Base-by-base conservation (phyloP, 2,329 filamentous ascomycete species). In the Penicillium sp. region DNA sequence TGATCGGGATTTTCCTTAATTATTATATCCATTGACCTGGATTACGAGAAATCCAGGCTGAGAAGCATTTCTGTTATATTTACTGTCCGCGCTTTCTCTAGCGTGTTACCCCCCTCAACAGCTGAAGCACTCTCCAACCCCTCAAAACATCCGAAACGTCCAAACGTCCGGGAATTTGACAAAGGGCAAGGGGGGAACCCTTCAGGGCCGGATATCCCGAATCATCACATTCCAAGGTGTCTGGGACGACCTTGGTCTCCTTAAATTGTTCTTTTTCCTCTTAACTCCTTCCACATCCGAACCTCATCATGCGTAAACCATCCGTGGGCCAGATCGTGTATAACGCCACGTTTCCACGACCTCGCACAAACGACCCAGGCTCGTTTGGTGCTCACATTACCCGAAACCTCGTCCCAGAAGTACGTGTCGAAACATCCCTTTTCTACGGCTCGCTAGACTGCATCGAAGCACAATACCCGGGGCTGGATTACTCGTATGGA, bases 391-490 rank as follows among this genome's bases (percentile, higher is more conserved):
- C 79, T 19, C 83, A 87, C 66, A 80, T 87, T 59, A 81, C 81
- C 59, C 81, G 83, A 48, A 82, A 87, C 67, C 79, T 88, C 41
- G 83, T 87, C 23, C 83, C 83, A 36, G 85, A 88, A 76, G 84
- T 88, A 52, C 83, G 85, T 58, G 78, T 84, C 62, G 85, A 88
- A 71, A 86, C 84, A 1, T 80, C 81, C 53, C 82, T 79, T 50
- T 88, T 87, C 75, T 87, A 87, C 73, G 85, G 85, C 65, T 79
- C 82, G 40, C 77, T 87, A 45, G 84, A 87, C 75, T 84, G 81
- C 65, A 79, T 86, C 59, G 85, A 87, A 76, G 84, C 85, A 49
- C 84, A 85, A 58, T 87, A 88, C 65, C 85, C 85, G 0, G 85
- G 85, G 34, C 77, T 87, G 46, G 85, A 88, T 76, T 88, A 88